phyloP scores from a whole-genome alignment of 2,329 filamentous ascomycete species.

The Fusarium denticulatum region DNA sequence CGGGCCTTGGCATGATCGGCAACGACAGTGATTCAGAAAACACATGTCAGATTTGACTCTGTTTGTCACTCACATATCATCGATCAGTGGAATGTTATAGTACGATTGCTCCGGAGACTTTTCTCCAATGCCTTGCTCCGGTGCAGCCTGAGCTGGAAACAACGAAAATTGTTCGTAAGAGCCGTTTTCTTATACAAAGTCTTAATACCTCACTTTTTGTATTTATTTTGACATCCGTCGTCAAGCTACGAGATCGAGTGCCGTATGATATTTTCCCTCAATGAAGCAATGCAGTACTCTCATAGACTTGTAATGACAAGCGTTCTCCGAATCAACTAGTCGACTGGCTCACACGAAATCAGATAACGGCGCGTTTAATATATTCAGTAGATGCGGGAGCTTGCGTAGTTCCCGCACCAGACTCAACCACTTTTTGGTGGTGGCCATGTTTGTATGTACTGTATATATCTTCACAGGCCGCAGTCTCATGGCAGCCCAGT shows the following conservation, averaged over 20 bases:
- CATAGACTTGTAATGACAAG: not conserved
- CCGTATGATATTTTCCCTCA: not conserved
- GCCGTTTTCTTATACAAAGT: not conserved
- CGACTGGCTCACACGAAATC: not conserved
- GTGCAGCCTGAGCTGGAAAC: not conserved
- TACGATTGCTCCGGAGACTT: not conserved
- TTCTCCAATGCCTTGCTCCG: not conserved
- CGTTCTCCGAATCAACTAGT: not conserved
- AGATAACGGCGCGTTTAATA: not conserved
- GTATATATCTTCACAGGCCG: not conserved
- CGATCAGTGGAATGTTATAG: slow-evolving; percentile 6
- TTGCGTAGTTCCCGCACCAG: not conserved
- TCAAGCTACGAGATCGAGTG: not conserved
- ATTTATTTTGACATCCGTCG: not conserved
- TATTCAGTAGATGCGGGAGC: not conserved
- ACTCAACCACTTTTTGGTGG: not conserved
- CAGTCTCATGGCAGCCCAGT: not conserved
- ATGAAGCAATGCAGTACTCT: not conserved
- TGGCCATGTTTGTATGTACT: not conserved
- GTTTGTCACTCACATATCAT: not conserved
- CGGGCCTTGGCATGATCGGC: slow-evolving; percentile 3
- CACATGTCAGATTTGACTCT: not conserved
- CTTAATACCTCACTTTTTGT: not conserved
- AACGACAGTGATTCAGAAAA: not conserved
- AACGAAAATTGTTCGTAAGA: not conserved